Percentiles rank a stretch among this genome's conserved stretches.
These are phyloP conservation scores for Chlorociboria aeruginascens DNA, from an alignment of 495 filamentous ascomycete species.

Conservation along the genomic window DNA sequence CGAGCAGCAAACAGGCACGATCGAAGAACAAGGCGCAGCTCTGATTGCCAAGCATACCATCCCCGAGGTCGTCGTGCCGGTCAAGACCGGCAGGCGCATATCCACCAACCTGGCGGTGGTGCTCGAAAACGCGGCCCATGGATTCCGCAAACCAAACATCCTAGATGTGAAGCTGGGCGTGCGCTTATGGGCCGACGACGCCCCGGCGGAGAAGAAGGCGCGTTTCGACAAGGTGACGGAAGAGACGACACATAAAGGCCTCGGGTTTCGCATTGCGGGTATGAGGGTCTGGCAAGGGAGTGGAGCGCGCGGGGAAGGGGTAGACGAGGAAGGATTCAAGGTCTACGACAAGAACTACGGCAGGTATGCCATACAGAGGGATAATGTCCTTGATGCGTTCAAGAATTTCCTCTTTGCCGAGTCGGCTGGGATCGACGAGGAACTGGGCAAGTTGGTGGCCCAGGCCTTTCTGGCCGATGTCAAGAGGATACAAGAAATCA, in stretches of 20 bases:
- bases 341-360: constrained; percentile 87
- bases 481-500: constrained; percentile 15
- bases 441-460: constrained; percentile 42
- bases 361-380: constrained; percentile 48
- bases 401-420: constrained; percentile 59
- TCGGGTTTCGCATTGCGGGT: constrained; percentile 83
- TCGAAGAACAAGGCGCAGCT: constrained; percentile 16
- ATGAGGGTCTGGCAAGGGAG: constrained; percentile 84
- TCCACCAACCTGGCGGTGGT: constrained; percentile 70
- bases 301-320: constrained; percentile 14
- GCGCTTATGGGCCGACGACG: constrained; percentile 76
- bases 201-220: constrained; percentile 59
- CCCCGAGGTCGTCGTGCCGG: constrained; percentile 15
- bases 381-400: constrained; percentile 67
- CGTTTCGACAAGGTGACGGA: constrained; percentile 69
- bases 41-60: constrained; percentile 10
- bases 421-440: constrained; percentile 42
- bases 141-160: constrained; percentile 82
- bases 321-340: constrained; percentile 46
- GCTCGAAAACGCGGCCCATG: constrained; percentile 72
- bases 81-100: constrained; percentile 39
- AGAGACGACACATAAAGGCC: constrained; percentile 65
- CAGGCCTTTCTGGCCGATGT: constrained; percentile 57
- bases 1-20: constrained; percentile 7
- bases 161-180: constrained; percentile 86